These are phyloP conservation scores for Calendula officinalis DNA, from an alignment of 129 eudicot species.

Conservation along the genomic window DNA sequence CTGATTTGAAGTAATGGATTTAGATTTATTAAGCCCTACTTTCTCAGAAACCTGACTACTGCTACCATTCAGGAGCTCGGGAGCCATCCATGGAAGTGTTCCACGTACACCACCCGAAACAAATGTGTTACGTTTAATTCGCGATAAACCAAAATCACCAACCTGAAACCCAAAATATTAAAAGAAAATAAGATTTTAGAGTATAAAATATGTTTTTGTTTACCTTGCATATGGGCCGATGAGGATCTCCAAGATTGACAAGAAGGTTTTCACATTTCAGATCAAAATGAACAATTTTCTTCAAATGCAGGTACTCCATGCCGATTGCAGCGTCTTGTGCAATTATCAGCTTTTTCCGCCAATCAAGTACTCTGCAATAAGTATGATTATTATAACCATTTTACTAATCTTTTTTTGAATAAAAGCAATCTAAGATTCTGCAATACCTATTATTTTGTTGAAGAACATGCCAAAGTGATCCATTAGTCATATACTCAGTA, in stretches of 20 bases:
- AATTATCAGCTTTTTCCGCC: constrained; percentile 50
- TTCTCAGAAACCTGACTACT: constrained; percentile 45
- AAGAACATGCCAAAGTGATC: constrained; percentile 55
- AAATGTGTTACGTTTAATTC: constrained; percentile 45
- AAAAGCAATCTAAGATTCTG: too few relatives aligned
- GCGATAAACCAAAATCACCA: constrained; percentile 70
- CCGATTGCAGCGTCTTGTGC: constrained; percentile 70
- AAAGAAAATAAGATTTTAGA: neutral
- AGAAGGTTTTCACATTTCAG: constrained; percentile 72
- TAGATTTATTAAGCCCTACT: constrained; percentile 29
- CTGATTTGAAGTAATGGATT: neutral
- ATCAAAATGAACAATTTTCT: constrained; percentile 64
- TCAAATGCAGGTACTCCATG: constrained; percentile 69
- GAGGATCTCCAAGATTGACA: constrained; percentile 69
- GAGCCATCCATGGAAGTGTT: constrained; percentile 14
- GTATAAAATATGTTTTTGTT: neutral
- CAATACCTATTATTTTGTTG: constrained; percentile 43
- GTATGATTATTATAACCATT: too few relatives aligned
- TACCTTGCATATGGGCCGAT: constrained; percentile 71
- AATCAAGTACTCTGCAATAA: constrained; percentile 42
- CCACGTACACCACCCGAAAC: constrained; percentile 14
- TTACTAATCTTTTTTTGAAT: too few relatives aligned
- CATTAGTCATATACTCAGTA: constrained; percentile 59
- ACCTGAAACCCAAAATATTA: constrained; percentile 30
- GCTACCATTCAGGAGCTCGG: constrained; percentile 10